These are phyloP conservation scores for Stagonosporopsis cucurbitacearum DNA, from an alignment of 2,329 filamentous ascomycete genomes.

Conservation along the genomic window DNA sequence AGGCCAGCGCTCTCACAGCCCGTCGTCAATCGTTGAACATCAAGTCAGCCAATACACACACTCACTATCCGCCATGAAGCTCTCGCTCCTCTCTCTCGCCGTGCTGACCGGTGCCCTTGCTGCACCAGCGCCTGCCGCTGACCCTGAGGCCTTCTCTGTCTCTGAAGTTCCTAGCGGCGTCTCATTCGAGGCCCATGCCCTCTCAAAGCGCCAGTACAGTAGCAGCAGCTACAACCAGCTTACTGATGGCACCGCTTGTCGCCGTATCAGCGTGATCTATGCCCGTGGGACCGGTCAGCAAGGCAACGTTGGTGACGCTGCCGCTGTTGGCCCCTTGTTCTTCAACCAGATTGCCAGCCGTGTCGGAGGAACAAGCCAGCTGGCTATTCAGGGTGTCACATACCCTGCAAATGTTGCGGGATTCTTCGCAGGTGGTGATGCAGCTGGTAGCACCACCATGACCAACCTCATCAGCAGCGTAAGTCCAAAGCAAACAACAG, in stretches of 20 bases:
- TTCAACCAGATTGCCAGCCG: constrained; percentile 52
- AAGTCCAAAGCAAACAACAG: constrained; percentile 22
- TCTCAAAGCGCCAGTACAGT: constrained; percentile 27
- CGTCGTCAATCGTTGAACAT: not conserved
- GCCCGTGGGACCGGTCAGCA: constrained; percentile 61
- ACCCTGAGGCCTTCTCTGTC: constrained; percentile 20
- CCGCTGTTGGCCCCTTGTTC: constrained; percentile 56
- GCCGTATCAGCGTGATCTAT: constrained; percentile 59
- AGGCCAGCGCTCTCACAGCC: constrained; percentile 1
- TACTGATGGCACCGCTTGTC: constrained; percentile 44
- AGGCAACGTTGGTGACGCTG: constrained; percentile 58
- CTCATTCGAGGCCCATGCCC: constrained; percentile 18
- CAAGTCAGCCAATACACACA: not conserved
- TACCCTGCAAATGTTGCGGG: constrained; percentile 55
- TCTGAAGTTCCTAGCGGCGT: constrained; percentile 16
- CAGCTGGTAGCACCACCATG: constrained; percentile 53
- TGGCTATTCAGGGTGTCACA: constrained; percentile 61
- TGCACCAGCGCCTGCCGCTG: constrained; percentile 12
- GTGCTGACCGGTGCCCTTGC: constrained; percentile 16
- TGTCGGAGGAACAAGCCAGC: constrained; percentile 50
- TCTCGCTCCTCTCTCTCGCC: constrained; percentile 18
- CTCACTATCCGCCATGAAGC: constrained; percentile 15
- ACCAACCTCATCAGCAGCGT: constrained; percentile 38
- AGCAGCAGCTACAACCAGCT: constrained; percentile 33
- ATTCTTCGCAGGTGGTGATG: constrained; percentile 55